Conservation (phyloP, 306 rosid genomes). For the Castanea mollissima region DNA sequence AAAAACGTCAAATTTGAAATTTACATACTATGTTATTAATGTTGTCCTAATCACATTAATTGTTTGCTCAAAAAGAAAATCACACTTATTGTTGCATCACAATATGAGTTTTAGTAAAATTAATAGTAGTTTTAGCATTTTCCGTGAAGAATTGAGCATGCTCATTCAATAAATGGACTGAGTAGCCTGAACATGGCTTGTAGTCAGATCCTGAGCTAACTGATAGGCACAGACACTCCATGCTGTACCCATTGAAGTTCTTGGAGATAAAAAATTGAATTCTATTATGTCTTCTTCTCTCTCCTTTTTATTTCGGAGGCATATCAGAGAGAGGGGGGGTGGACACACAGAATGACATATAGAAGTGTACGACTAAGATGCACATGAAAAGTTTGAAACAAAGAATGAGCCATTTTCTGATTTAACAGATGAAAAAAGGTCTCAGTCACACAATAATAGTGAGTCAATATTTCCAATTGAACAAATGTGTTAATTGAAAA, state of each 20-base stretch:
- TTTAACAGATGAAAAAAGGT: not conserved
- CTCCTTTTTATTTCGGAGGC: too few relatives aligned
- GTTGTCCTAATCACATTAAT: too few relatives aligned
- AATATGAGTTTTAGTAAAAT: too few relatives aligned
- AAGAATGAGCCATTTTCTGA: constrained; percentile 1
- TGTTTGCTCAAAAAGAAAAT: too few relatives aligned
- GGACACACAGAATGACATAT: too few relatives aligned
- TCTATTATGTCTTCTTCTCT: too few relatives aligned
- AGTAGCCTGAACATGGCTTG: not conserved
- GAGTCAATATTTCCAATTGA: constrained; percentile 21
- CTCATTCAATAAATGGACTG: not conserved
- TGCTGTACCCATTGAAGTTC: not conserved
- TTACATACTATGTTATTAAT: too few relatives aligned
- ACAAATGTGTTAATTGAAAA: constrained; percentile 1
- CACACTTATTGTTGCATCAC: too few relatives aligned
- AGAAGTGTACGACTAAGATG: not conserved
- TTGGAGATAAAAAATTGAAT: not conserved
- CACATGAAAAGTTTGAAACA: not conserved
- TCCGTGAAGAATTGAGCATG: not conserved
- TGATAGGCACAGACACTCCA: too few relatives aligned
- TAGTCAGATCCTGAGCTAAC: not conserved
- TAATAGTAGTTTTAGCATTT: too few relatives aligned
- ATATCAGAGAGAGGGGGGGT: not conserved
- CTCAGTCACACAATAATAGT: constrained; percentile 23
- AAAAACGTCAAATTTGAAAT: too few relatives aligned